These are phyloP conservation scores for Rhododendron ferrugineum DNA, from an alignment of 148 eudicot species.

Conservation along the genomic window DNA sequence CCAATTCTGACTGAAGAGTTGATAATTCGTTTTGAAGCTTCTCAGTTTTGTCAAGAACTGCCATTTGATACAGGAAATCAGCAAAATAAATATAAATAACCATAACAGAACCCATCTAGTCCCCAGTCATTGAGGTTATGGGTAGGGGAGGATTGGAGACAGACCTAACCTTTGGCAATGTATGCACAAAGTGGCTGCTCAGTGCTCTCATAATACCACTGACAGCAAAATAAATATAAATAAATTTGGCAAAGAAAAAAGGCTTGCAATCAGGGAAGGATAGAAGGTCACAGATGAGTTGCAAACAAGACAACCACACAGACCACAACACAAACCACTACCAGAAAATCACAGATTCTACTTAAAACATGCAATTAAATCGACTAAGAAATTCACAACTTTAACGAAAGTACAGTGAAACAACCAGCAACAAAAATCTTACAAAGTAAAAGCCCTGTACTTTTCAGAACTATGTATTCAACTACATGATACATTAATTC, in stretches of 20 bases:
- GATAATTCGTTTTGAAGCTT: slow-evolving; percentile 65
- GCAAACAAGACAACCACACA: neutral
- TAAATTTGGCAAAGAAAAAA: neutral
- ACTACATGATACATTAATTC: neutral
- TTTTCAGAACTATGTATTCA: neutral
- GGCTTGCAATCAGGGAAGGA: neutral
- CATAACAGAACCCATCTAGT: neutral
- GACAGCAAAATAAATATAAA: slow-evolving; percentile 3
- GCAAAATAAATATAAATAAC: neutral
- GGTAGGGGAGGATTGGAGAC: too few species aligned
- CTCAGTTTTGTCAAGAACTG: slow-evolving; percentile 62
- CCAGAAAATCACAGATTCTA: neutral
- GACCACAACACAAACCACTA: neutral
- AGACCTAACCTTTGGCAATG: too few species aligned
- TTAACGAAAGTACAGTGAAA: neutral
- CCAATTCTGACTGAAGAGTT: slow-evolving; percentile 70
- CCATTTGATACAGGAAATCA: slow-evolving; percentile 18
- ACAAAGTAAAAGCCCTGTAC: neutral
- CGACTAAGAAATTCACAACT: neutral
- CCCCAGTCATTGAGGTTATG: neutral
- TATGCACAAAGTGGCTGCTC: too few species aligned
- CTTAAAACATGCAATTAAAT: neutral
- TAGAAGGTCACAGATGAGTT: neutral
- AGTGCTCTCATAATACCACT: too few species aligned
- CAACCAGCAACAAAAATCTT: neutral